Percentiles rank a stretch among this genome's conserved stretches.
Evolutionary conservation across 2,329 filamentous ascomycete species (phyloP).

Genomic region (Colletotrichum sp.): DNA sequence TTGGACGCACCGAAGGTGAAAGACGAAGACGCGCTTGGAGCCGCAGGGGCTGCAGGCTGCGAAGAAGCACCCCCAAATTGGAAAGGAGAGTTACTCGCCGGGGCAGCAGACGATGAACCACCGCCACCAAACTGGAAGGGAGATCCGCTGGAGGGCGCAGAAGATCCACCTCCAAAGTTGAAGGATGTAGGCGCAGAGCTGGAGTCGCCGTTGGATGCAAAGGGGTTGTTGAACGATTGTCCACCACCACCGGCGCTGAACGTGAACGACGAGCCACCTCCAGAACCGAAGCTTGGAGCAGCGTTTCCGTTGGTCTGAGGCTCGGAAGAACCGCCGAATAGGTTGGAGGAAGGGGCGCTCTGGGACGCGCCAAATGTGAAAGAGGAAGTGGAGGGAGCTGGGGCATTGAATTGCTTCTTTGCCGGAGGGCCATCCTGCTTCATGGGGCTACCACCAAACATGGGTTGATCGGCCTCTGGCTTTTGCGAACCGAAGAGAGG

Average conservation of each 20-base stretch:
- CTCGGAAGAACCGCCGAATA: constrained; percentile 14
- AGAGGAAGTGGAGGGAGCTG: constrained; percentile 26
- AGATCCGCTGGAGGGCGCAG: constrained; percentile 22
- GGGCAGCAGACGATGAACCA: constrained; percentile 22
- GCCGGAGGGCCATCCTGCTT: constrained; percentile 41
- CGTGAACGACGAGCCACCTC: constrained; percentile 21
- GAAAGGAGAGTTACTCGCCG: constrained; percentile 18
- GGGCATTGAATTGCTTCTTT: constrained; percentile 41
- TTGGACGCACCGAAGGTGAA: constrained; percentile 24
- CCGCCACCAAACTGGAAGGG: constrained; percentile 43
- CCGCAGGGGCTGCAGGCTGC: constrained; percentile 7
- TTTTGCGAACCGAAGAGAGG: constrained; percentile 42
- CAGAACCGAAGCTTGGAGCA: constrained; percentile 34
- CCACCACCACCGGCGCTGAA: constrained; percentile 26
- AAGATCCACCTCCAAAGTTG: constrained; percentile 36
- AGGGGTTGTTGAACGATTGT: constrained; percentile 43
- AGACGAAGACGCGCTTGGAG: constrained; percentile 19
- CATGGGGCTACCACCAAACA: constrained; percentile 48
- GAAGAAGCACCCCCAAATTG: constrained; percentile 17
- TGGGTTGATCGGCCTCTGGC: constrained; percentile 21
- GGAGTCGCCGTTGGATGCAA: constrained; percentile 32
- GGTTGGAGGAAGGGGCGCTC: constrained; percentile 18
- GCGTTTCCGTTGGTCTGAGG: constrained; percentile 16
- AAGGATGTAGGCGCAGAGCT: constrained; percentile 32
- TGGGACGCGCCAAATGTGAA: constrained; percentile 42